phyloP scores from a whole-genome alignment of 345 rosid genomes.

The Syzygium aromaticum region DNA sequence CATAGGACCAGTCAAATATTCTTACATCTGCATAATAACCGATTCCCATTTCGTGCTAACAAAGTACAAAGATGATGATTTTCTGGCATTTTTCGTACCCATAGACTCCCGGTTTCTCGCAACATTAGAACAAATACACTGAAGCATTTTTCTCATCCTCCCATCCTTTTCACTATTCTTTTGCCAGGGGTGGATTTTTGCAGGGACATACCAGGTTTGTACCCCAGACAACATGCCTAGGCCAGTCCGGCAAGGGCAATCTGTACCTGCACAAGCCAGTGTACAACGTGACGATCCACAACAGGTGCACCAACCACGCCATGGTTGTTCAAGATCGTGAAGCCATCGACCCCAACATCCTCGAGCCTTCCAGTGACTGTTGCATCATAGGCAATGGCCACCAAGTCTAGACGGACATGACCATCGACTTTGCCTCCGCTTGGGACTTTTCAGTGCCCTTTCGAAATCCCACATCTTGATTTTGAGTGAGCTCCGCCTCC shows the following conservation, averaged over 20 bases:
- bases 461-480: too few species aligned
- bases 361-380: too few species aligned
- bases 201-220: background rate
- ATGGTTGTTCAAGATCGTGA: too few species aligned
- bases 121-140: too few species aligned
- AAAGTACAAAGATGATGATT: background rate
- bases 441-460: too few species aligned
- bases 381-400: too few species aligned
- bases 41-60: background rate
- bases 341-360: too few species aligned
- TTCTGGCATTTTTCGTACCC: background rate
- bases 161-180: background rate
- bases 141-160: background rate
- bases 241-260: background rate
- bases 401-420: too few species aligned
- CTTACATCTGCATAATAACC: too few species aligned
- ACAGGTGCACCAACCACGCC: too few species aligned
- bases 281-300: background rate
- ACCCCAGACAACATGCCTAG: background rate
- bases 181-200: background rate
- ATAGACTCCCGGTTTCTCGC: background rate
- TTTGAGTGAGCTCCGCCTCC: too few species aligned
- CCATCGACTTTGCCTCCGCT: too few species aligned
- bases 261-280: background rate
- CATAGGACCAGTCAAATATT: background rate